Percentiles rank a stretch among this genome's conserved stretches.
Evolutionary conservation across 2,329 filamentous ascomycete species (phyloP).

Genomic region (Aspergillus fumigatus): DNA sequence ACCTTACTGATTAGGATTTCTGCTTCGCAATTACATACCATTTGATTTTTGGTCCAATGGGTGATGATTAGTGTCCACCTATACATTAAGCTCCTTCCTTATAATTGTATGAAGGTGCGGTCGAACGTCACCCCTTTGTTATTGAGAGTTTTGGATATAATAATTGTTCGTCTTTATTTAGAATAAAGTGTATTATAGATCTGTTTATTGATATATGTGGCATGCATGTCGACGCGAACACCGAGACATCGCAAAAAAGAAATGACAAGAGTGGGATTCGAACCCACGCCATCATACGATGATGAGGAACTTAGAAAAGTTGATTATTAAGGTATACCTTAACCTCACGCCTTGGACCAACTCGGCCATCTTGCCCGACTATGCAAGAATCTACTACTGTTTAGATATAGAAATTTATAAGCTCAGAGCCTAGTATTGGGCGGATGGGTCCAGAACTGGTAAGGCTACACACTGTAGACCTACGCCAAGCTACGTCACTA

Average conservation of each 20-base stretch:
- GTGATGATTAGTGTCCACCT: constrained; percentile 7
- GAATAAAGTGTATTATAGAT: not conserved
- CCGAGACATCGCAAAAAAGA: not conserved
- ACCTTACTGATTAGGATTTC: constrained; percentile 61
- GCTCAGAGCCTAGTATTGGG: too few species aligned
- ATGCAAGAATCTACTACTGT: too few species aligned
- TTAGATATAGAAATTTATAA: too few species aligned
- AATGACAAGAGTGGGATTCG: not conserved
- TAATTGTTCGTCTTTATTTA: not conserved
- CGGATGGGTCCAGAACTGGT: too few species aligned
- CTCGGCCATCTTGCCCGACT: constrained; percentile 32
- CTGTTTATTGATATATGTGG: too few species aligned
- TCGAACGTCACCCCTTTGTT: not conserved
- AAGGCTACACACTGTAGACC: too few species aligned
- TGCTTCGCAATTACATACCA: not conserved
- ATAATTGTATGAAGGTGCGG: not conserved
- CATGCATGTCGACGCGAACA: too few species aligned
- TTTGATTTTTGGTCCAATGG: constrained; percentile 5
- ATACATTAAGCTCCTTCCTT: not conserved
- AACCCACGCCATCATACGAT: not conserved
- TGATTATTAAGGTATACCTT: not conserved
- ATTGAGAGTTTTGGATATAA: not conserved
- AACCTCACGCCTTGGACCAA: constrained; percentile 28
- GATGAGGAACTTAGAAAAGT: not conserved
- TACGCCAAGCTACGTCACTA: too few species aligned